Conservation (phyloP, 257 asterid species). For the Marsdenia floribunda region DNA sequence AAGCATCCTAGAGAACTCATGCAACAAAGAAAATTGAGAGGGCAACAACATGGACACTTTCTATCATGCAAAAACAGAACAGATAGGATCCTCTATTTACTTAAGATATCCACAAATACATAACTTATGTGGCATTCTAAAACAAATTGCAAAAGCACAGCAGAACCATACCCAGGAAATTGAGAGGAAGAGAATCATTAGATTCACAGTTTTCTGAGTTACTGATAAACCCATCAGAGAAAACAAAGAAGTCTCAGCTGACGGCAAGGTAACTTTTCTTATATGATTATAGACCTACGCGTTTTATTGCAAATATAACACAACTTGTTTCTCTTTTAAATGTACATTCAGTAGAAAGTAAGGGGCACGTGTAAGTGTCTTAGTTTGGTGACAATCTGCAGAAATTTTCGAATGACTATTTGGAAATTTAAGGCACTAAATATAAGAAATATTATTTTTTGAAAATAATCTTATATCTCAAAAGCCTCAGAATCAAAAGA, state of each 20-base stretch:
- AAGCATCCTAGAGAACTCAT: neutral
- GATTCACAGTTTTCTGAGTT: neutral
- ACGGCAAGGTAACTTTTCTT: neutral
- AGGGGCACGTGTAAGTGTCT: no score
- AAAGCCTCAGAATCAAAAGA: neutral
- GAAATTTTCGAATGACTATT: no score
- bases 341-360: no score
- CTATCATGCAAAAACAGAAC: neutral
- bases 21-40: neutral
- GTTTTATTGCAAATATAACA: neutral
- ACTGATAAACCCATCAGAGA: neutral
- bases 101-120: neutral
- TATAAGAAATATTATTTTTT: neutral
- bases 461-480: neutral
- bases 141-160: neutral
- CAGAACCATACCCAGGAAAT: neutral
- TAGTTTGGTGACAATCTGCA: no score
- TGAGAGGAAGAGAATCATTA: neutral
- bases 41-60: neutral
- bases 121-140: neutral
- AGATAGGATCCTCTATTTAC: neutral
- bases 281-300: neutral
- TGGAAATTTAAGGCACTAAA: neutral
- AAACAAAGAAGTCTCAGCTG: neutral
- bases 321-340: neutral